Base-by-base conservation (phyloP, 352 stramenopile species). In the Globisporangium radiosum region DNA sequence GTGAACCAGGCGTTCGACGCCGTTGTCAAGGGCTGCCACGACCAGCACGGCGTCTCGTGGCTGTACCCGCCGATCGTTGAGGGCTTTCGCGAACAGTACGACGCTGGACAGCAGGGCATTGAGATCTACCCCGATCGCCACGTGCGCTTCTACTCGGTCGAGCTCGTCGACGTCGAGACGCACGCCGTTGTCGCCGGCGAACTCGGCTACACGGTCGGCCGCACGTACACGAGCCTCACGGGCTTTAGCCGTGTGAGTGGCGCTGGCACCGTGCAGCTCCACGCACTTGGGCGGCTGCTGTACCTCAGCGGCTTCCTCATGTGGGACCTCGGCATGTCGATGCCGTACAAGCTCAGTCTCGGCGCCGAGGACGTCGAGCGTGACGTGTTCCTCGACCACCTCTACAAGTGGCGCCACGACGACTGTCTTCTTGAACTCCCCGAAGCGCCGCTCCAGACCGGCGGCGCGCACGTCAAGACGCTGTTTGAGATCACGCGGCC, bases 21-120 rank as follows among this genome's bases (percentile, higher is more conserved):
- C 17, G 89, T 98, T 17, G 85, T 98, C 9, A 60, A 75, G 7
- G 92, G 90, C 56, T 98, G 94, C 68, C 90, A 96, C 64, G 71
- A 85, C 54, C 88, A 98, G 70, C 94, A 98, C 66, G 90, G 90
- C 43, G 78, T 88, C 57, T 93, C 87, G 68, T 98, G 94, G 94
- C 75, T 98, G 2, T 97, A 97, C 72, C 83, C 86, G 15, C 86
- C 81, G 14, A 90, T 97, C 47, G 90, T 97, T 7, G 52, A 76
- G 51, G 80, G 77, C 38, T 98, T 97, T 68, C 71, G 75, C 33
- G 60, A 64, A 39, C 66, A 97, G 4, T 86, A 92, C 52, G 60
- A 87, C 36, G 69, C 74, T 7, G 72, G 71, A 38, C 55, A 70
- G n/a, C 64, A 78, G 14, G 81, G 84, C 36, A 56, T 90, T 11